A percentile compares a stretch with the other conserved stretches of the same genome.
Conservation (phyloP, 2,329 filamentous ascomycete species). For the Colletotrichum nymphaeae region DNA sequence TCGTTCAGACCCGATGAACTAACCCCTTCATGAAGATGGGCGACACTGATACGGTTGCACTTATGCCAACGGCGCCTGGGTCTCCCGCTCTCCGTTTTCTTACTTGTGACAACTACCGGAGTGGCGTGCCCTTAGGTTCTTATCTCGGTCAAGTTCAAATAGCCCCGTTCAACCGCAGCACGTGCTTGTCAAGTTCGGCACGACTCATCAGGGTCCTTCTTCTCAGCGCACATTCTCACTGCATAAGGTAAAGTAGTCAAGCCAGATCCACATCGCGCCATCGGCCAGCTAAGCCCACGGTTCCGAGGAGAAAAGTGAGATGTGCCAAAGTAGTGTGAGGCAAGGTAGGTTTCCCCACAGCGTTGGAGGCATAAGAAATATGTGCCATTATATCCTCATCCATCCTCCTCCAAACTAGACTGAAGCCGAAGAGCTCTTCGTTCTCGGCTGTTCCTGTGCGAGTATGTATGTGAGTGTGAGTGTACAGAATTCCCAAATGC, state of each 20-base stretch:
- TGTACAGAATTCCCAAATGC: constrained; percentile 2
- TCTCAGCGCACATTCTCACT: background rate
- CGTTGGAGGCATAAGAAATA: background rate
- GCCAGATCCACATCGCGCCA: background rate
- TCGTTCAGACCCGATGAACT: no score
- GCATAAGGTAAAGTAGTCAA: background rate
- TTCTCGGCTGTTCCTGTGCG: background rate
- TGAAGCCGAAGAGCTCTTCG: background rate
- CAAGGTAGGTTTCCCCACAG: background rate
- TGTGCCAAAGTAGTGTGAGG: no score
- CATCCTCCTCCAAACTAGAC: background rate
- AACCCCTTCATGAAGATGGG: no score
- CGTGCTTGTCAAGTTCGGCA: background rate
- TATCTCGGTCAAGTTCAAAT: background rate
- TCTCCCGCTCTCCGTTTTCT: no score
- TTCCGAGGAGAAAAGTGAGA: background rate
- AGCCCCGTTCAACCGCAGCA: background rate
- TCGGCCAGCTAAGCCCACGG: background rate
- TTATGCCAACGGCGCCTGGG: no score
- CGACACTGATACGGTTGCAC: no score
- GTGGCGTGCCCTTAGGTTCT: background rate
- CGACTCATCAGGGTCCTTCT: background rate
- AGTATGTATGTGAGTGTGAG: background rate
- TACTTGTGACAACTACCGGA: no score
- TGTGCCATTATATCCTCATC: background rate